phyloP scores from a whole-genome alignment of 148 eudicot species.

The Gaultheria prostrata region DNA sequence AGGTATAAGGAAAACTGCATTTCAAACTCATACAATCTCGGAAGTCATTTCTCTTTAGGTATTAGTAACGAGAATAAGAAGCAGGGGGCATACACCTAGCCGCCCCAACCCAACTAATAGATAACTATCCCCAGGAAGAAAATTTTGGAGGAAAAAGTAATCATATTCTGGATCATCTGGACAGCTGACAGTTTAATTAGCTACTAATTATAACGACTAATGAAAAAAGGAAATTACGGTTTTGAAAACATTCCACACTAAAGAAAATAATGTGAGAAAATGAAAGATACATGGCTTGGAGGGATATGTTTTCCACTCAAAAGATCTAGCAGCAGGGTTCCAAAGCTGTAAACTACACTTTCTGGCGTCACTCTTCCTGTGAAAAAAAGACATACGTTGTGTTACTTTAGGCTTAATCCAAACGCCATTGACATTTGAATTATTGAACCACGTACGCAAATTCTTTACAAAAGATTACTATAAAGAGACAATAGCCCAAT shows the following conservation, averaged over 20 bases:
- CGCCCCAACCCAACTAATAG: neutral
- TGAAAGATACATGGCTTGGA: slow-evolving; percentile 59
- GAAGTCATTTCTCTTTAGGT: neutral
- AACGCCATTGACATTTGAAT: neutral
- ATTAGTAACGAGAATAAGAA: neutral
- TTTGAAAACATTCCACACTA: neutral
- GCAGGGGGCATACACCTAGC: neutral
- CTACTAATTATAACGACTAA: too few relatives aligned
- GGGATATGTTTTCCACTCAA: slow-evolving; percentile 78
- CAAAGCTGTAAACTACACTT: slow-evolving; percentile 74
- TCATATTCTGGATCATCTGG: neutral
- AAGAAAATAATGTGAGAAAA: neutral
- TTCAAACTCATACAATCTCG: neutral
- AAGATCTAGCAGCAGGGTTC: slow-evolving; percentile 74
- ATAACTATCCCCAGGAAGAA: neutral
- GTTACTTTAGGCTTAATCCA: neutral
- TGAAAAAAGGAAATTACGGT: too few relatives aligned
- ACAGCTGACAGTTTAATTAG: too few relatives aligned
- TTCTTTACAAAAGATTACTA: neutral
- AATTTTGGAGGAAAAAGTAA: neutral
- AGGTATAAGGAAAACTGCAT: neutral
- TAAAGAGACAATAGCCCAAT: neutral
- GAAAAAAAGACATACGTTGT: slow-evolving; percentile 3
- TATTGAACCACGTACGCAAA: neutral
- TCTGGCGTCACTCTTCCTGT: slow-evolving; percentile 66